These are phyloP conservation scores for Bocquillonia castaneifolia DNA, from an alignment of 441 rosid genomes.

Conservation along the genomic window DNA sequence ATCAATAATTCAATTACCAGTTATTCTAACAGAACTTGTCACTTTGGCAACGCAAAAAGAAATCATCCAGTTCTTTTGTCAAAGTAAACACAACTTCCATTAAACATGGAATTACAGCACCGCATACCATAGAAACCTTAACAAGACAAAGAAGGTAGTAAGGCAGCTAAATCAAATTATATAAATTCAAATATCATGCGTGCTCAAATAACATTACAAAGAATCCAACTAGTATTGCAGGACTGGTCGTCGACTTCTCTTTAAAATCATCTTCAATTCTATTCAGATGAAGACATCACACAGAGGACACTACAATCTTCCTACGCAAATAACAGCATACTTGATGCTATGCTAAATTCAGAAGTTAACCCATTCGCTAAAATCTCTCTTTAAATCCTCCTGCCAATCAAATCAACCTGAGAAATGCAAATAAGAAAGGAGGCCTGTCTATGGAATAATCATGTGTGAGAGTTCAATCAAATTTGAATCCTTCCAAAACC, in stretches of 20 bases:
- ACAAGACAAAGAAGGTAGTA: neutral
- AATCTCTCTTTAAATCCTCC: neutral
- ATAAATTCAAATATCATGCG: neutral
- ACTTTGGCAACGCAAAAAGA: neutral
- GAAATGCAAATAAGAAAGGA: neutral
- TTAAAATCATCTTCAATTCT: neutral
- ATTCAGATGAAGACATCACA: neutral
- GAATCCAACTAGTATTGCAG: neutral
- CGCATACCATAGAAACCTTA: neutral
- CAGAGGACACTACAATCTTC: neutral
- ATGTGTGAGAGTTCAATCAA: neutral
- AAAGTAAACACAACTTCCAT: neutral
- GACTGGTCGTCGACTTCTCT: no score
- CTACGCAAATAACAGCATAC: neutral
- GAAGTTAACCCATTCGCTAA: neutral
- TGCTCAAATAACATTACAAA: neutral
- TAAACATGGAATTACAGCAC: neutral
- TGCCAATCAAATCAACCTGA: neutral
- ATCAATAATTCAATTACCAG: neutral
- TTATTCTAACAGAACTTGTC: neutral
- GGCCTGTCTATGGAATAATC: neutral
- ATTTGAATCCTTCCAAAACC: no score
- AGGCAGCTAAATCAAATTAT: neutral
- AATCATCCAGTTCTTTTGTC: neutral
- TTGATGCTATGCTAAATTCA: neutral